Evolutionary conservation across 1,139 yeast genomes (phyloP).

Genomic region (Saccharomyces hybrid): DNA sequence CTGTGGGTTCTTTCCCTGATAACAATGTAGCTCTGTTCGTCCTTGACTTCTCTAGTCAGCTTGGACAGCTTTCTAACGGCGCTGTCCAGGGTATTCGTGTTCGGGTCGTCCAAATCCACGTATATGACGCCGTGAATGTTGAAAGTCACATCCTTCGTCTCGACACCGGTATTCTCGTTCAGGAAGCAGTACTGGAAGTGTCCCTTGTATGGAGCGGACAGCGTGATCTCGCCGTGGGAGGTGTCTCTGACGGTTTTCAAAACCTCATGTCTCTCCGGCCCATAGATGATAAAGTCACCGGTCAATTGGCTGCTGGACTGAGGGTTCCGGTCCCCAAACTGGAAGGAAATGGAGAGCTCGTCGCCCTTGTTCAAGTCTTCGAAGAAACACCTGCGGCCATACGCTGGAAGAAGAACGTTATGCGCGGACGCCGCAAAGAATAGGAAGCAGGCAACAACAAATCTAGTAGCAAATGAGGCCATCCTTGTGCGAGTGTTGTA

Average conservation of each 20-base stretch:
- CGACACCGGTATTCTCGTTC: constrained; percentile 66
- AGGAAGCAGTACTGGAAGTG: constrained; percentile 86
- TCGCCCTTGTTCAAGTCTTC: constrained; percentile 79
- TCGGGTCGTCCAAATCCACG: constrained; percentile 77
- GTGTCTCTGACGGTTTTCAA: constrained; percentile 43
- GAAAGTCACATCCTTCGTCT: constrained; percentile 87
- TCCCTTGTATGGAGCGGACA: constrained; percentile 61
- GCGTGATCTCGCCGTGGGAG: constrained; percentile 74
- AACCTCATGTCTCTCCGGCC: constrained; percentile 25
- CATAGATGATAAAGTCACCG: constrained; percentile 58
- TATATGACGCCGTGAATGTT: constrained; percentile 91
- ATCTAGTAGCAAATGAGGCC: constrained; percentile 8
- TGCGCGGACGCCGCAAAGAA: constrained; percentile 45
- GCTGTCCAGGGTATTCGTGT: constrained; percentile 74
- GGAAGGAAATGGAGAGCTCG: constrained; percentile 82
- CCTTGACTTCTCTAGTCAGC: constrained; percentile 77
- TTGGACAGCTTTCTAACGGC: constrained; percentile 74
- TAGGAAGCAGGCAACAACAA: constrained; percentile 11
- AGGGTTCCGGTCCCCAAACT: constrained; percentile 88
- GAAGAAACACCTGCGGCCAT: constrained; percentile 82
- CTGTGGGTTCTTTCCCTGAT: constrained; percentile 97
- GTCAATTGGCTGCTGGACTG: constrained; percentile 66
- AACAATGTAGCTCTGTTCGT: constrained; percentile 87
- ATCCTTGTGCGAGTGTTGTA: constrained; percentile 4
- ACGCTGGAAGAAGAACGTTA: constrained; percentile 75